These are phyloP conservation scores for Lasiodiplodia gonubiensis DNA, from an alignment of 2,329 filamentous ascomycete species.

Conservation along the genomic window DNA sequence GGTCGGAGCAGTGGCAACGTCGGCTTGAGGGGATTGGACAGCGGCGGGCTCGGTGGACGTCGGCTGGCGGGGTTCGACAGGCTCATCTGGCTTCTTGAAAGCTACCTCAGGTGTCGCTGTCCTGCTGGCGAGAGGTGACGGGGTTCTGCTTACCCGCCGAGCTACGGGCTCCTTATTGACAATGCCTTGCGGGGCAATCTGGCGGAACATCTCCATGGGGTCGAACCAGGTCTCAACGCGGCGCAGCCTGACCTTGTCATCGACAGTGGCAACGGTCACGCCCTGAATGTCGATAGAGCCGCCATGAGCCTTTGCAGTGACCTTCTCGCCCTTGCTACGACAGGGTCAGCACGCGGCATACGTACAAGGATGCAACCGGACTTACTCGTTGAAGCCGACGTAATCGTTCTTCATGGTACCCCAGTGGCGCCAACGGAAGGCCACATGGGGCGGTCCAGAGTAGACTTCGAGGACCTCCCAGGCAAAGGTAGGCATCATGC, in stretches of 20 bases:
- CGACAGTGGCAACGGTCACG: constrained; percentile 65
- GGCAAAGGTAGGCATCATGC: constrained; percentile 75
- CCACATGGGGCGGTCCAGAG: constrained; percentile 66
- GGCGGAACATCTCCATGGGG: constrained; percentile 69
- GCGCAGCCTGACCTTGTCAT: constrained; percentile 64
- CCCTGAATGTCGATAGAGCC: constrained; percentile 68
- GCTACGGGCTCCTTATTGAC: constrained; percentile 52
- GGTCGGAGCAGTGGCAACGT: not conserved
- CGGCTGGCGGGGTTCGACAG: not conserved
- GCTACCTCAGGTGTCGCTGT: constrained; percentile 10
- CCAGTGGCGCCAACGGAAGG: constrained; percentile 73
- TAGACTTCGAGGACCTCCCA: constrained; percentile 75
- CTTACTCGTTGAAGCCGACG: constrained; percentile 66
- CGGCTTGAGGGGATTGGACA: not conserved
- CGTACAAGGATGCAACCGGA: constrained; percentile 27
- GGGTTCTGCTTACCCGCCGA: constrained; percentile 37
- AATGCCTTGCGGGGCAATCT: constrained; percentile 61
- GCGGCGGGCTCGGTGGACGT: not conserved
- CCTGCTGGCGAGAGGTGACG: constrained; percentile 33
- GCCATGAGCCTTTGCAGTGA: constrained; percentile 66
- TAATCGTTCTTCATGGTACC: constrained; percentile 71
- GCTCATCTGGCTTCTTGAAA: not conserved
- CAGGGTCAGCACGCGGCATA: not conserved
- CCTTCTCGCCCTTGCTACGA: constrained; percentile 65
- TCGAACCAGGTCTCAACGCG: constrained; percentile 70